Evolutionary conservation across 176 grass and related monocot species (phyloP), one percentile per base, ranked within the genome.

Genomic region (Lolium perenne): DNA sequence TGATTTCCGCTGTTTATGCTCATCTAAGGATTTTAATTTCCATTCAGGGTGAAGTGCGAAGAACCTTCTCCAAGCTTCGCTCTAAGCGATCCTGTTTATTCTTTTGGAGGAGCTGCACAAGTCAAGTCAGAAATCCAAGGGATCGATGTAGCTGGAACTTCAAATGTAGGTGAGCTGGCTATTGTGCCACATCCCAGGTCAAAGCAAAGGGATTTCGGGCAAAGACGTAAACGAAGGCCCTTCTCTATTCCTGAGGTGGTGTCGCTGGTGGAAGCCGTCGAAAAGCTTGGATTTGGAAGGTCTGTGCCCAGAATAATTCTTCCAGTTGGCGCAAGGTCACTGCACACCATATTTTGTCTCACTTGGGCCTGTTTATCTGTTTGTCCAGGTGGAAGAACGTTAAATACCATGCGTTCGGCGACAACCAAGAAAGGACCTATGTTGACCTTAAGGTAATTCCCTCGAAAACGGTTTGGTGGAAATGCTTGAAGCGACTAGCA

Each of bases 241-340:
- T 97, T 97, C 85, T 85, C 91, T 45, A 89, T 97, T 73, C 56
- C 75, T 21, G 95, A 97, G 85, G 93, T 95, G 40, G 95, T 90
- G 85, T 56, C 77, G 12, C 82, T 97, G 83, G 93, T 97, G 45
- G 83, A 76, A 78, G 93, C 93, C 0, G 95, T 97, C 0, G 93
- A 97, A 66, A 79, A 88, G 82, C 83, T 97, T 73, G 95, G 95
- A 53, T 95, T 93, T 56, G 95, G 95, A 90, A 97, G 95, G 95
- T 93, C 64, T 66, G 45, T 84, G 50, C 10, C 82, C 69, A 77
- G 46, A 53, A 61, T 21, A 10, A 45, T 63, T 80, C 17, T 88
- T 76, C 38, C 51, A 32, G 3, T 72, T 74, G 18, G 53, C 25
- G 0, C 61, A 61, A 48, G 47, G 48, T 66, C 12, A 67, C 58